These are phyloP conservation scores for Ophiostoma triangulosporum DNA, from an alignment of 2,329 filamentous ascomycete species.

Conservation along the genomic window DNA sequence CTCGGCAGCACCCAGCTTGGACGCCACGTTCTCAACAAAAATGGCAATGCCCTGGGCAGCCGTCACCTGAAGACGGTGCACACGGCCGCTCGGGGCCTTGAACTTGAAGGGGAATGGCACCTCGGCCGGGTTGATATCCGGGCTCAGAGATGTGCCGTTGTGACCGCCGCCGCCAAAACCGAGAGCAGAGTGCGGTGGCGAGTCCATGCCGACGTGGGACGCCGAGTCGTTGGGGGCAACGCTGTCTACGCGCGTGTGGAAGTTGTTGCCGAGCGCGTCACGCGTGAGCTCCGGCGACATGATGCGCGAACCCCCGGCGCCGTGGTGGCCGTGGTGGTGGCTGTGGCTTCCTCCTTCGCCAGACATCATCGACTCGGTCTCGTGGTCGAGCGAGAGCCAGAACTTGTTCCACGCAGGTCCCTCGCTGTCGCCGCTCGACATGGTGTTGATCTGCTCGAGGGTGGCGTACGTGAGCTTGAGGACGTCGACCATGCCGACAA, in stretches of 20 bases:
- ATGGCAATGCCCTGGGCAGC: constrained; percentile 68
- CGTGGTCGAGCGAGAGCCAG: constrained; percentile 90
- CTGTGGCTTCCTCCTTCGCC: constrained; percentile 66
- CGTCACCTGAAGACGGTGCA: constrained; percentile 79
- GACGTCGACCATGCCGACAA: constrained; percentile 98
- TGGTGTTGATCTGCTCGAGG: constrained; percentile 93
- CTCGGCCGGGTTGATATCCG: constrained; percentile 50
- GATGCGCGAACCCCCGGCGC: constrained; percentile 54
- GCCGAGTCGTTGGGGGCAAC: constrained; percentile 89
- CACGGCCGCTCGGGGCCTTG: constrained; percentile 88
- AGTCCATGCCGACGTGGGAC: constrained; percentile 76
- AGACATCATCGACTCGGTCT: constrained; percentile 92
- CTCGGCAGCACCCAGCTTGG: constrained; percentile 66
- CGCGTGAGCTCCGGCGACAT: constrained; percentile 59
- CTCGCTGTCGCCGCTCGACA: constrained; percentile 77
- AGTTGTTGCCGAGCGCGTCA: constrained; percentile 39
- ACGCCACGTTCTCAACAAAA: constrained; percentile 62
- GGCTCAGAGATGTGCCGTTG: constrained; percentile 21
- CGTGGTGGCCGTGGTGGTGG: constrained; percentile 51
- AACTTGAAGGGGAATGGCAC: constrained; percentile 95
- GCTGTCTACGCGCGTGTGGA: constrained; percentile 48
- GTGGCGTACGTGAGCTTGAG: constrained; percentile 97
- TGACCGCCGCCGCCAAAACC: constrained; percentile 15
- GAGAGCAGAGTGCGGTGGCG: constrained; percentile 52
- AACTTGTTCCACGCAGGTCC: constrained; percentile 99